These are phyloP conservation scores for Monosporascus sp. DNA, from an alignment of 2,329 filamentous ascomycete species.

Conservation along the genomic window DNA sequence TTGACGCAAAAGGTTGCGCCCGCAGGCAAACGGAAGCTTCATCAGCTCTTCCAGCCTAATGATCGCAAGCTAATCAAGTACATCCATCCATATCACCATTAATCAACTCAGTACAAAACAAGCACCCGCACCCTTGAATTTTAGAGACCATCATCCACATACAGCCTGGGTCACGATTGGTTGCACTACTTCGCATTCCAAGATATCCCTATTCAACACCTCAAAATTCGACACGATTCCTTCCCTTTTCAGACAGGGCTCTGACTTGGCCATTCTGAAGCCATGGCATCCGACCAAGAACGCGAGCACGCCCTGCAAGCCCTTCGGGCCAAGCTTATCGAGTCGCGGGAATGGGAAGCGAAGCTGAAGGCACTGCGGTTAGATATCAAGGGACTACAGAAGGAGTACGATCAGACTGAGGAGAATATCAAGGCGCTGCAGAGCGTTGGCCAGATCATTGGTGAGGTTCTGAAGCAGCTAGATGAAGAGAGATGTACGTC, in stretches of 20 bases:
- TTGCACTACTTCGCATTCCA: not conserved
- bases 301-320: slow-evolving; percentile 67
- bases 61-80: no score
- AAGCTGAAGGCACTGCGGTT: slow-evolving; percentile 92
- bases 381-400: slow-evolving; percentile 93
- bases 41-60: slow-evolving; percentile 11
- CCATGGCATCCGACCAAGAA: slow-evolving; percentile 53
- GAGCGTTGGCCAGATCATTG: slow-evolving; percentile 98
- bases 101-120: not conserved
- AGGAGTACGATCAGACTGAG: slow-evolving; percentile 93
- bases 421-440: slow-evolving; percentile 99
- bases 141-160: not conserved
- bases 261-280: slow-evolving; percentile 6
- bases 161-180: not conserved
- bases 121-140: not conserved
- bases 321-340: slow-evolving; percentile 78
- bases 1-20: no score
- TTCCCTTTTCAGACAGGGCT: slow-evolving; percentile 3
- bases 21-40: slow-evolving; percentile 20
- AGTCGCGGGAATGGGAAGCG: slow-evolving; percentile 97
- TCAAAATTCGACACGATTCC: not conserved
- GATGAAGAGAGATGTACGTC: slow-evolving; percentile 94
- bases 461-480: slow-evolving; percentile 96
- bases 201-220: not conserved
- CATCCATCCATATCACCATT: not conserved